phyloP scores from a whole-genome alignment of 2,329 filamentous ascomycete species.

The Fusarium nodosum region DNA sequence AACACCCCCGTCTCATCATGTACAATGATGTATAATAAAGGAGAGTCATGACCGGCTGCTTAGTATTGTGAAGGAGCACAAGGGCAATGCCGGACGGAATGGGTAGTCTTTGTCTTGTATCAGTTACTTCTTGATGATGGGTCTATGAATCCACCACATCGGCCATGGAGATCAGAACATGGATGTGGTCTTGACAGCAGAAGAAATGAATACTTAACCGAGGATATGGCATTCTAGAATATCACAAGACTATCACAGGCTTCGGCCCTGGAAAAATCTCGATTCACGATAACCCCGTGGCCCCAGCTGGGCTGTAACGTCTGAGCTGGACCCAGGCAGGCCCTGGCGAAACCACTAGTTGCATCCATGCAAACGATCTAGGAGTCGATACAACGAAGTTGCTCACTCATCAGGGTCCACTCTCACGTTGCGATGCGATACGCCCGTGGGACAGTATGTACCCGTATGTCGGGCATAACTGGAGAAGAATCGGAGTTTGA shows the following conservation, averaged over 20 bases:
- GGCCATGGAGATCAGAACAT: constrained; percentile 25
- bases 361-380: constrained; percentile 21
- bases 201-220: constrained; percentile 36
- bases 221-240: constrained; percentile 40
- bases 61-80: constrained; percentile 9
- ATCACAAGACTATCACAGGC: constrained; percentile 30
- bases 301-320: constrained; percentile 10
- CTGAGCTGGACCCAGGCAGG: constrained; percentile 30
- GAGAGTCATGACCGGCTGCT: constrained; percentile 36
- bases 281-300: constrained; percentile 8
- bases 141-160: constrained; percentile 20
- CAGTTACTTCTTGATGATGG: constrained; percentile 8
- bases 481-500: constrained; percentile 42
- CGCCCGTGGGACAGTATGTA: constrained; percentile 14
- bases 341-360: constrained; percentile 27
- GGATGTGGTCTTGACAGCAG: constrained; percentile 3
- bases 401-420: constrained; percentile 39
- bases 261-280: constrained; percentile 30
- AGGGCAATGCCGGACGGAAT: constrained; percentile 27
- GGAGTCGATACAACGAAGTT: constrained; percentile 21
- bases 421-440: constrained; percentile 27
- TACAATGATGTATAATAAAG: constrained; percentile 54
- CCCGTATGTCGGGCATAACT: constrained; percentile 36
- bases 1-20: constrained; percentile 54
- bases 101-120: constrained; percentile 17